Evolutionary conservation across 495 filamentous ascomycete species (phyloP), one percentile per base, ranked within the genome.

Genomic region (Podospora didyma): DNA sequence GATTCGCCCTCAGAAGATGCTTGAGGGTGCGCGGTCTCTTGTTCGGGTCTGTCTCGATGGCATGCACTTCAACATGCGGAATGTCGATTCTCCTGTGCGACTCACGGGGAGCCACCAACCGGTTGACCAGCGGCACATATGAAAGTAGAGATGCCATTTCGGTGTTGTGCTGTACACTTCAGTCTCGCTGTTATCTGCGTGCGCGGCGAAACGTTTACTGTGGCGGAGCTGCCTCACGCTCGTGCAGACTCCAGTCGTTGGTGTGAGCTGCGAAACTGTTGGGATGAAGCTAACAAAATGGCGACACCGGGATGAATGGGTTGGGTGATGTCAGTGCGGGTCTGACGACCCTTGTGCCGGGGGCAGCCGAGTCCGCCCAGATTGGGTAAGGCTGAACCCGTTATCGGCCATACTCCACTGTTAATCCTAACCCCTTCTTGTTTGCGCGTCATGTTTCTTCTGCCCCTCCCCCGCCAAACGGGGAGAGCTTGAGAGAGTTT

Each of bases 1-100:
- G 95, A 70, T 99, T 97, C 23, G 92, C 83, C 62, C 86, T 86
- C 34, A 99, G 66, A 14, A 97, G 78, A 68, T 97, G 91, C 69
- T 94, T 96, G 51, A 99, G 78, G 4, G 89, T 89, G 57, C 93
- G 74, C 11, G 88, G 83, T 26, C 87, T 75, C 70, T 91, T 95
- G 56, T 92, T 90, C 9, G 83, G 77, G 19, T 82, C 79, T 7
- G 82, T 87, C 69, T 97, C 94, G 51, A 95, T 81, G 66, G 87
- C 83, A 73, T 93, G 82, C 50, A 87, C 75, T 50, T 88, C 75
- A 39, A 93, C 86, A 0, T 87, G 75, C 6, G 86, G 76, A 20
- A 97, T 66, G 53, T 86, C 75, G 60, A 92, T 86, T 47, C 74
- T 63, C 58, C 57, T 64, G 51, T 56, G 53, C 20, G 57, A 20